phyloP scores from a whole-genome alignment of 495 filamentous ascomycete genomes.

The Zalerion maritima region DNA sequence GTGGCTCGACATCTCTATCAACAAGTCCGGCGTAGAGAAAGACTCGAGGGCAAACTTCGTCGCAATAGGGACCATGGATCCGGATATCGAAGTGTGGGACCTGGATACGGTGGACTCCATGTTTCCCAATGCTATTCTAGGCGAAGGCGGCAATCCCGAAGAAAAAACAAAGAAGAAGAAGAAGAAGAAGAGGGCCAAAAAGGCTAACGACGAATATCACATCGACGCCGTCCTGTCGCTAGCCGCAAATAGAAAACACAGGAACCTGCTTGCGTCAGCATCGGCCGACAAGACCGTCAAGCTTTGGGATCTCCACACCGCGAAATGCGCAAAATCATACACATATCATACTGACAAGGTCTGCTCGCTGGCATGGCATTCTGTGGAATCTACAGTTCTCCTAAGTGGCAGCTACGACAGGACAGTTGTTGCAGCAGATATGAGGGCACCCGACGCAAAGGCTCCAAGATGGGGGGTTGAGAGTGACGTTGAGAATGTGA shows the following conservation, averaged over 20 bases:
- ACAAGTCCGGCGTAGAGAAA: constrained; percentile 43
- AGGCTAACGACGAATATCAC: constrained; percentile 82
- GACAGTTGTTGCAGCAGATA: constrained; percentile 80
- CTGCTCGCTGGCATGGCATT: constrained; percentile 88
- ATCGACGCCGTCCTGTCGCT: constrained; percentile 86
- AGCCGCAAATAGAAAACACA: constrained; percentile 78
- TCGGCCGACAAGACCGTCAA: constrained; percentile 96
- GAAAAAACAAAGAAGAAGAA: constrained; percentile 53
- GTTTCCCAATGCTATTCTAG: constrained; percentile 94
- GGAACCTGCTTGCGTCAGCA: constrained; percentile 87
- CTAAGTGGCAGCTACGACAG: constrained; percentile 90
- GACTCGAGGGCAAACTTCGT: constrained; percentile 68
- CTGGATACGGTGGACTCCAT: constrained; percentile 90
- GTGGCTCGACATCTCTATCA: constrained; percentile 83
- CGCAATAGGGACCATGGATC: constrained; percentile 91
- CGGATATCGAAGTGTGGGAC: constrained; percentile 98
- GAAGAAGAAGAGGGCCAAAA: constrained; percentile 71
- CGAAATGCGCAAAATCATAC: constrained; percentile 90
- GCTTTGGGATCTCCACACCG: constrained; percentile 88
- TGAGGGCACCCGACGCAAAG: constrained; percentile 74
- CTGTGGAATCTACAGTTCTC: constrained; percentile 68
- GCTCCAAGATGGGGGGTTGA: constrained; percentile 78
- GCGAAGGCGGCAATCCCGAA: constrained; percentile 48
- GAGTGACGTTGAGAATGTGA: constrained; percentile 81
- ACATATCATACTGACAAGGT: constrained; percentile 86